Evolutionary conservation across 164 flowering plant species (phyloP), one percentile per base, ranked within the genome.

Genomic region (Kingdonia uniflora): DNA sequence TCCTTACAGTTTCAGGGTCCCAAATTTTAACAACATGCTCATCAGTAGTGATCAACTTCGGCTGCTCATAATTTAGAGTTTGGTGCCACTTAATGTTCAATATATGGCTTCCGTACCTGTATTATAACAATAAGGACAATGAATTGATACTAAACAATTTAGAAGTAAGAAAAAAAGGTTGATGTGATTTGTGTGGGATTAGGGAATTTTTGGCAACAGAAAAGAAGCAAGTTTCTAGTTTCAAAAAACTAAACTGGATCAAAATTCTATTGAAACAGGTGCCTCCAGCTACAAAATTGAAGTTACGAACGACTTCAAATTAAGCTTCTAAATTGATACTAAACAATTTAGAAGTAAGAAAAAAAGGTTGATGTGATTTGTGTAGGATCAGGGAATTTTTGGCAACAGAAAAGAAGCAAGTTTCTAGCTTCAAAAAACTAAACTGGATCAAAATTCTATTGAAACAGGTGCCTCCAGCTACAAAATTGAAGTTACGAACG

Each of bases 31-130:
- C 98, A 61, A 84, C 69, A 66, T 84, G 94, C 29, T 61, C 73
- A 60, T 92, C 96, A 43, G 88, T 68, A 57, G 94, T 76, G 20
- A 92, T 82, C 56, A 92, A 48, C 73, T 82, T 85, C 51, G 86
- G 72, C 25, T 61, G 54, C 40, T 75, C 76, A 51, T 82, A 77
- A 57, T 92, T 85, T 14, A 80, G 73, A 56, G 89, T 80, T 16
- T 63, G 81, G 63, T 92, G 96, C 98, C 98, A 92, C 72, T 92
- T 92, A 52, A 92, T 92, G 60, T 82, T 82, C 70, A 85, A 56
- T 58, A 92, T 88, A 14, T 87, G 77, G 71, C 84, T 76, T 14
- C 84, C 98, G 74, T 84, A 84, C 96, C 98, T 91, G 59, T 14
- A 53, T 33, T 61, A 57, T n/a, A 51, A 56, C 15, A 56, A 37